Percentiles rank a stretch among this genome's conserved stretches.
Evolutionary conservation across 495 filamentous ascomycete species (phyloP).

Genomic region (Talaromyces liani): DNA sequence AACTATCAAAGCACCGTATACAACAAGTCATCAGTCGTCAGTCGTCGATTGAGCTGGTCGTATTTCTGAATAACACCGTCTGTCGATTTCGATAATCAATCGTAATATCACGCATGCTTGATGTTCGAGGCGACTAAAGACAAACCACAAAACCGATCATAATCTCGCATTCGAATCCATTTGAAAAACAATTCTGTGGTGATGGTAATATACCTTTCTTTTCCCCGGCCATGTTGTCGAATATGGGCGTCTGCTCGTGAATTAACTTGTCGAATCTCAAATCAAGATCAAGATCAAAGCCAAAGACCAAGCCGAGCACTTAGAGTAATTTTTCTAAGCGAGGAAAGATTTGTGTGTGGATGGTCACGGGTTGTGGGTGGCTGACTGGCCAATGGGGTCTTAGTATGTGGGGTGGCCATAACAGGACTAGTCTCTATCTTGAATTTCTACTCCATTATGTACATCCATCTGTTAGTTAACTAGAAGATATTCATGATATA

Average conservation of each 20-base stretch:
- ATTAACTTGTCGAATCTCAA: slow-evolving; percentile 10
- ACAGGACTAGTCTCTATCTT: neutral
- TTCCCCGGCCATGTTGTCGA: slow-evolving; percentile 51
- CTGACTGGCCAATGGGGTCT: neutral
- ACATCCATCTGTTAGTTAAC: too few species aligned
- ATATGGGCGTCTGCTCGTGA: slow-evolving; percentile 45
- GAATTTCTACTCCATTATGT: neutral
- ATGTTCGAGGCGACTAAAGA: neutral
- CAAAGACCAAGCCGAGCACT: neutral
- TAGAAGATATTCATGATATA: too few species aligned
- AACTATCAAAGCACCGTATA: neutral
- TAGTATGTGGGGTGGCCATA: neutral
- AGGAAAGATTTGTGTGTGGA: slow-evolving; percentile 9
- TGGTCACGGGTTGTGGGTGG: neutral
- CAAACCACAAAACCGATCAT: neutral
- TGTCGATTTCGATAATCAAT: neutral
- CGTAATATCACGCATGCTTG: neutral
- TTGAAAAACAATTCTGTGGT: neutral
- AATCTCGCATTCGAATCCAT: neutral
- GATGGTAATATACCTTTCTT: slow-evolving; percentile 8
- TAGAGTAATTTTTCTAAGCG: slow-evolving; percentile 9
- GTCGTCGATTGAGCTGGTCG: neutral
- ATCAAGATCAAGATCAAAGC: slow-evolving; percentile 1
- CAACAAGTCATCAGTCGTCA: neutral
- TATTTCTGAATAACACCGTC: neutral